phyloP scores from a whole-genome alignment of 2,329 filamentous ascomycete genomes.

The Setomelanomma holmii region DNA sequence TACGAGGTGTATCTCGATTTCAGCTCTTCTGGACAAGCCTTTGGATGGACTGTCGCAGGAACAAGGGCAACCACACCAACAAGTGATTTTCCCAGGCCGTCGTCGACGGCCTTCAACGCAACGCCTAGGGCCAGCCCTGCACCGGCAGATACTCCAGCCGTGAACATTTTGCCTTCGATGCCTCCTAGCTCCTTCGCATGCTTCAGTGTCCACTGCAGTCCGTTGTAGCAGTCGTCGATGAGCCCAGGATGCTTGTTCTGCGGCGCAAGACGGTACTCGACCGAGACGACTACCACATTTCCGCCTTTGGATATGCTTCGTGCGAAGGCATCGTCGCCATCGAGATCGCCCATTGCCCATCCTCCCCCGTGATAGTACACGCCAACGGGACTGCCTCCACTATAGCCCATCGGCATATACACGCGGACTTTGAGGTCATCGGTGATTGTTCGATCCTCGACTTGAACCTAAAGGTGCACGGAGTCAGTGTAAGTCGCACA shows the following conservation, averaged over 20 bases:
- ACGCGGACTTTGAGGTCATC: conserved; percentile 40
- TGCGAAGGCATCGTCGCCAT: conserved; percentile 41
- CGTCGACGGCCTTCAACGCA: conserved; percentile 49
- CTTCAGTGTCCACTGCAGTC: conserved; percentile 39
- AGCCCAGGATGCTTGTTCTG: conserved; percentile 41
- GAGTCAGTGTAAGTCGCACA: too few relatives aligned
- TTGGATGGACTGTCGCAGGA: conserved; percentile 47
- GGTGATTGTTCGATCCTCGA: conserved; percentile 36
- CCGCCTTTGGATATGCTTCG: conserved; percentile 34
- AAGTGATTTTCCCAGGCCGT: conserved; percentile 40
- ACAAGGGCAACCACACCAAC: conserved; percentile 50
- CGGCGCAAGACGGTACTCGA: conserved; percentile 47
- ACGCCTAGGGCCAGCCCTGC: conserved; percentile 47
- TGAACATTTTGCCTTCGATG: conserved; percentile 39
- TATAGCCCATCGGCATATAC: conserved; percentile 44
- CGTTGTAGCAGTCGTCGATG: conserved; percentile 47
- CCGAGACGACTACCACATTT: conserved; percentile 41
- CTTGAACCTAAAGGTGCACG: too few relatives aligned
- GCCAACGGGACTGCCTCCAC: conserved; percentile 39
- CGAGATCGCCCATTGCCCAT: conserved; percentile 47
- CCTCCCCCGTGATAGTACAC: conserved; percentile 49
- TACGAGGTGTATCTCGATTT: conserved; percentile 45
- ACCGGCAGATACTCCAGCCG: conserved; percentile 50
- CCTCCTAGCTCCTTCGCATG: conserved; percentile 34
- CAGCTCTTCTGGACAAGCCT: conserved; percentile 46